Percentiles rank a stretch among this genome's conserved stretches.
These are phyloP conservation scores for Cardamine occulta DNA, from an alignment of 345 rosid species.

Conservation along the genomic window DNA sequence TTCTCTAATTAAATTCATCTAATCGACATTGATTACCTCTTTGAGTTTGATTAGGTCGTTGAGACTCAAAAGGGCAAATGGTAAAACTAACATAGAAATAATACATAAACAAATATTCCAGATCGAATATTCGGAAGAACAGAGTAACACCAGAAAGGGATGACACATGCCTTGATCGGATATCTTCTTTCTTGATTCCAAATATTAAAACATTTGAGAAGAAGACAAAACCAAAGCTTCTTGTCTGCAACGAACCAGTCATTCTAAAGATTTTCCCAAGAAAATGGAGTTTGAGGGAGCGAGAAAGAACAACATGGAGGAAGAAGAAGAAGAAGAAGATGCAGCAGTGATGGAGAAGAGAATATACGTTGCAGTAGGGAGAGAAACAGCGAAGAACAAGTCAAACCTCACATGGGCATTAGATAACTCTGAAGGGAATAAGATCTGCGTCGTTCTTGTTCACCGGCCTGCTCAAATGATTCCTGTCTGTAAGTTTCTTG, in stretches of 20 bases:
- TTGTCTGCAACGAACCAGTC: constrained; percentile 37
- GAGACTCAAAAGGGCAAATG: constrained; percentile 22
- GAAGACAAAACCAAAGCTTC: constrained; percentile 25
- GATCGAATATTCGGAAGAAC: constrained; percentile 43
- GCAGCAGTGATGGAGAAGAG: constrained; percentile 53
- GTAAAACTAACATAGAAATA: not conserved
- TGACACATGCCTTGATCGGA: constrained; percentile 39
- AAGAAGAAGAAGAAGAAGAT: constrained; percentile 31
- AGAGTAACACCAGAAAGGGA: constrained; percentile 37
- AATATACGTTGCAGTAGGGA: constrained; percentile 67
- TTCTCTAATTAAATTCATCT: not conserved
- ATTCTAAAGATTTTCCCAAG: constrained; percentile 19
- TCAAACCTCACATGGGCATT: constrained; percentile 59
- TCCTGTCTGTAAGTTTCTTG: constrained; percentile 58
- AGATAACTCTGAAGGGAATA: constrained; percentile 61
- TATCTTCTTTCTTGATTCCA: constrained; percentile 27
- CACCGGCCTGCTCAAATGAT: constrained; percentile 66
- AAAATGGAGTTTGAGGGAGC: constrained; percentile 2
- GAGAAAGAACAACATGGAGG: constrained; percentile 36
- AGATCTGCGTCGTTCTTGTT: constrained; percentile 72
- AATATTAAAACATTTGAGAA: not conserved
- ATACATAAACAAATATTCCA: constrained; percentile 28
- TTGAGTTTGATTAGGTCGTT: constrained; percentile 42
- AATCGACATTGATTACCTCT: constrained; percentile 27
- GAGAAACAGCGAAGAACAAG: constrained; percentile 50